Percentiles rank a stretch among this genome's conserved stretches.
Evolutionary conservation across 1,284 basidiomycete genomes (phyloP).

Genomic region (Singerocomus rubriflavus): DNA sequence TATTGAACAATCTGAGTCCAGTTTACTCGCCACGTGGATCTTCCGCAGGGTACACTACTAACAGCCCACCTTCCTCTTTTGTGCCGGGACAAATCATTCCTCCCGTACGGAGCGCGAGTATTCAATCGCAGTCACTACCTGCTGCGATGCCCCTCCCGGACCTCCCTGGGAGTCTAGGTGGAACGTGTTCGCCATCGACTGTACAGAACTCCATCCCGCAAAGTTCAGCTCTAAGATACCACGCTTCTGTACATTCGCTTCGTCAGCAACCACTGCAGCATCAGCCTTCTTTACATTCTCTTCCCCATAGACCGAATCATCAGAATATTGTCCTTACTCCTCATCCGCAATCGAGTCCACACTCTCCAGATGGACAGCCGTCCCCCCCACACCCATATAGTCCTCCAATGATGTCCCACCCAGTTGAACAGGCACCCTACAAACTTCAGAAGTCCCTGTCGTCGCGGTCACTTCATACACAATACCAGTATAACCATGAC

Average conservation of each 20-base stretch:
- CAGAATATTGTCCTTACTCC: slow-evolving; percentile 7
- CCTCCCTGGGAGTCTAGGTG: slow-evolving; percentile 11
- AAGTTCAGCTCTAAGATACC: slow-evolving; percentile 19
- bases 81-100: slow-evolving; percentile 39
- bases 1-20: slow-evolving; percentile 16
- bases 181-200: slow-evolving; percentile 18
- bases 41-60: slow-evolving; percentile 13
- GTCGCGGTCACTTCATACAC: slow-evolving; percentile 55
- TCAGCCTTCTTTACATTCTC: slow-evolving; percentile 34
- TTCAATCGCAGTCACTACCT: slow-evolving; percentile 27
- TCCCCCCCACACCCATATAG: slow-evolving; percentile 6
- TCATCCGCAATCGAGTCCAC: slow-evolving; percentile 5
- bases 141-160: slow-evolving; percentile 12
- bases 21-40: slow-evolving; percentile 19
- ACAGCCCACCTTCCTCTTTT: slow-evolving; percentile 31
- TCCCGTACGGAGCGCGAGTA: slow-evolving; percentile 44
- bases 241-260: slow-evolving; percentile 26
- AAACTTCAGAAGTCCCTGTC: slow-evolving; percentile 59
- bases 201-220: slow-evolving; percentile 12
- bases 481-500: slow-evolving; percentile 42
- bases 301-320: slow-evolving; percentile 9
- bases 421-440: slow-evolving; percentile 33
- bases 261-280: slow-evolving; percentile 26
- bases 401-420: slow-evolving; percentile 9
- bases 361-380: slow-evolving; percentile 9